These are phyloP conservation scores for Tolypocladium album DNA, from an alignment of 2,329 filamentous ascomycete species.

Conservation along the genomic window DNA sequence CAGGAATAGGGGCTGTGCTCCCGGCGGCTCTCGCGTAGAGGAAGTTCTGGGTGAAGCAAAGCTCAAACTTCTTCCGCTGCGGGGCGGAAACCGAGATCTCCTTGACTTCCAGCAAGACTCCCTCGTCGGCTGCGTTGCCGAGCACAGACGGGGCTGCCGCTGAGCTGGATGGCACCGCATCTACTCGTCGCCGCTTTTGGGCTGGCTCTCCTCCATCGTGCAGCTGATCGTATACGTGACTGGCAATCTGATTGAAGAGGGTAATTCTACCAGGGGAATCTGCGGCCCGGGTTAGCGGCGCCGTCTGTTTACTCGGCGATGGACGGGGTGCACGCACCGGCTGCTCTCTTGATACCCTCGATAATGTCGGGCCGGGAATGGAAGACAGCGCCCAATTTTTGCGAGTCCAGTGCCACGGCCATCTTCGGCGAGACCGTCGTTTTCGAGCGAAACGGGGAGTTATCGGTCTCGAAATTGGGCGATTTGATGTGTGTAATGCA, in stretches of 20 bases:
- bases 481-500: neutral
- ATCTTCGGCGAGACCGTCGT: conserved; percentile 15
- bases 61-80: conserved; percentile 56
- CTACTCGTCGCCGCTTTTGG: conserved; percentile 42
- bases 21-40: conserved; percentile 46
- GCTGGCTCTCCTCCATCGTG: conserved; percentile 31
- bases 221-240: conserved; percentile 36
- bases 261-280: conserved; percentile 38
- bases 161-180: conserved; percentile 22
- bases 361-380: conserved; percentile 45
- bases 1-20: conserved; percentile 38
- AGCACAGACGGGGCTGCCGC: neutral
- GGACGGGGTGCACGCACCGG: conserved; percentile 27
- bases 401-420: conserved; percentile 34
- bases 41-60: conserved; percentile 50
- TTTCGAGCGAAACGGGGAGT: neutral
- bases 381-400: conserved; percentile 42
- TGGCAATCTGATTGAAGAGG: conserved; percentile 47
- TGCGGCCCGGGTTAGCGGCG: conserved; percentile 13
- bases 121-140: conserved; percentile 33
- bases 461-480: neutral
- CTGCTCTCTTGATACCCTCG: conserved; percentile 38
- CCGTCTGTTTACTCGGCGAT: neutral
- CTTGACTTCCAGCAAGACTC: conserved; percentile 48
- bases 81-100: conserved; percentile 59